Percentiles rank a stretch among this genome's conserved stretches.
phyloP scores from a whole-genome alignment of 1,284 basidiomycete genomes.

The Tilletia setariae region DNA sequence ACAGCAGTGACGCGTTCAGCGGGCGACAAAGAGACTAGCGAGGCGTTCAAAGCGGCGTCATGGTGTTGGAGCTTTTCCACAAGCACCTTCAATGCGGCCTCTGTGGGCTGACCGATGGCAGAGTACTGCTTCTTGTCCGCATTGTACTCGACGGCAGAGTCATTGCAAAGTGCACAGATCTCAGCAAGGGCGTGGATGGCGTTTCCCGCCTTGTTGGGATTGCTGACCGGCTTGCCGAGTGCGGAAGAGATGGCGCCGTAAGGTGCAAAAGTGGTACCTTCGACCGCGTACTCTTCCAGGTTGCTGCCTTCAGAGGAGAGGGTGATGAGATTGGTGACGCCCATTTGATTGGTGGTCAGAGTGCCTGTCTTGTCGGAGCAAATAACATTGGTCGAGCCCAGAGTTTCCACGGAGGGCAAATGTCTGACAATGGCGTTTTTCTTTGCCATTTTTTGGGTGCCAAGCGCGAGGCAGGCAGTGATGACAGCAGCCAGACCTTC shows the following conservation, averaged over 20 bases:
- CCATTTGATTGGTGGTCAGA: conserved; percentile 54
- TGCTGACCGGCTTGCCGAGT: conserved; percentile 26
- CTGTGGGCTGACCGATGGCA: conserved; percentile 93
- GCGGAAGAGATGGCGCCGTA: conserved; percentile 34
- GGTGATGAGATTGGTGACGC: conserved; percentile 43
- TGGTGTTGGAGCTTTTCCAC: conserved; percentile 74
- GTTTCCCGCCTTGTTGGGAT: conserved; percentile 41
- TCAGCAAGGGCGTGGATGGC: conserved; percentile 47
- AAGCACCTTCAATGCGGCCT: conserved; percentile 58
- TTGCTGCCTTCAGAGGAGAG: conserved; percentile 17
- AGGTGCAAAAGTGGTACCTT: conserved; percentile 47
- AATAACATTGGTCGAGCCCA: conserved; percentile 52
- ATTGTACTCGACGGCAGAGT: conserved; percentile 41
- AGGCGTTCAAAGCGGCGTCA: conserved; percentile 57
- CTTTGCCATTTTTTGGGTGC: conserved; percentile 54
- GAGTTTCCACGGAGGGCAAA: conserved; percentile 51
- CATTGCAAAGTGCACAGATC: conserved; percentile 51
- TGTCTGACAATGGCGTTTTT: conserved; percentile 54
- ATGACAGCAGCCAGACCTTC: conserved; percentile 53
- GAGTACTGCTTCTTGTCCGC: conserved; percentile 70
- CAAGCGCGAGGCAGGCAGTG: conserved; percentile 52
- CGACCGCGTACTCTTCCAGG: conserved; percentile 38
- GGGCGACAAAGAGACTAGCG: conserved; percentile 64
- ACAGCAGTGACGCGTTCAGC: conserved; percentile 72
- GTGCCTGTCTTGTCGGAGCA: conserved; percentile 55